Base-by-base conservation (phyloP, 345 rosid genomes). In the Abelmoschus esculentus region DNA sequence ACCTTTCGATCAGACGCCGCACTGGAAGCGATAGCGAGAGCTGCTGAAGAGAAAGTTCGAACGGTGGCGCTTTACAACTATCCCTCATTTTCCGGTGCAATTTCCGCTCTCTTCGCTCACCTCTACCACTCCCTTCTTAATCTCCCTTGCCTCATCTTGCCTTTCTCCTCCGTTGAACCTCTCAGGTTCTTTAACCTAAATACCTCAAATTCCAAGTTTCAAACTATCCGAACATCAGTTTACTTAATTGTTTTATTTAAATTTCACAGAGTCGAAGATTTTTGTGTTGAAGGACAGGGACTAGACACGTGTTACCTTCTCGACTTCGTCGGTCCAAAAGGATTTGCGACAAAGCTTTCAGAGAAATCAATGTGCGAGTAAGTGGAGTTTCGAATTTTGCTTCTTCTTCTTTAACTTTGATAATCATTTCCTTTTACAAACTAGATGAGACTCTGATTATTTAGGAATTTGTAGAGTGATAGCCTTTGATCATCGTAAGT, bases 51-150 rank as follows among this genome's bases (percentile, higher is more conserved):
- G 74, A 84, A 78, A 56, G 84, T 82, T 46, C 81, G 80, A 15
- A 87, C 82, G 66, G 52, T 89, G 61, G 89, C 82, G 2, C 83
- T 89, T 3, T 93, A 93, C 80, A 90, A 89, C 69, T 93, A 90
- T 74, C 96, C 98, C 1, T 93, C 97, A 0, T 85, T 86, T 80
- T 85, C 98, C 4, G 98, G 98, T 36, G 92, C 92, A 1, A 84
- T 82, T 77, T 86, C 91, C 11, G 93, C 97, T 79, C 80, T 90
- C 79, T 87, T 89, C 72, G 91, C 96, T 73, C 86, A 75, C 61
- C 87, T 86, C 79, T 89, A 84, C 80, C 97, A 89, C 81, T 81
- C 89, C 52, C 95, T 78, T 42, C 77, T 83, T 78, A 75, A 61
- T 77, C 61, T 83, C 67, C 91, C 90, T 42, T 86, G 78, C 86